Percentiles rank a stretch among this genome's conserved stretches.
Conservation (phyloP, 176 grass and related monocot genomes). For the Raddia distichophylla region DNA sequence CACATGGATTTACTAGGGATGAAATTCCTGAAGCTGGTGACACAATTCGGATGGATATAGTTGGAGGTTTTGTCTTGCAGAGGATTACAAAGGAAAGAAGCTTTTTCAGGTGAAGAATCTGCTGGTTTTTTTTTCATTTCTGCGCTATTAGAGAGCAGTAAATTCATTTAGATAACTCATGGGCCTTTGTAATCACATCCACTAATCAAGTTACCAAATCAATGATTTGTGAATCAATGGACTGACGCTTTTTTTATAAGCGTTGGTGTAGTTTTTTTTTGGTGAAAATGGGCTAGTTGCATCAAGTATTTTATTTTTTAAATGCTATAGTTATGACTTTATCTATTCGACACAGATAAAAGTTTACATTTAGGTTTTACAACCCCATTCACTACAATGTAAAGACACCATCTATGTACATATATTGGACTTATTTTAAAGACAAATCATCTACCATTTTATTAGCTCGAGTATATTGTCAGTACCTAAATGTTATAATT, state of each 20-base stretch:
- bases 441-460: background rate
- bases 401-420: background rate
- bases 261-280: background rate
- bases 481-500: background rate
- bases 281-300: background rate
- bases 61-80: conserved; percentile 93
- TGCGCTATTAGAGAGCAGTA: background rate
- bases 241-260: background rate
- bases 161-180: background rate
- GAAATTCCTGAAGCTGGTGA: conserved; percentile 85
- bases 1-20: conserved; percentile 70
- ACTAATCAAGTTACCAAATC: background rate
- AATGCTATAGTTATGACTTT: background rate
- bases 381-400: background rate
- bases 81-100: conserved; percentile 68
- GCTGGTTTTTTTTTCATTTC: conserved; percentile 16
- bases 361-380: background rate
- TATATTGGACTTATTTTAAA: background rate
- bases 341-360: background rate
- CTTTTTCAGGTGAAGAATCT: conserved; percentile 72
- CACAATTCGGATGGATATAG: conserved; percentile 72
- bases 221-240: background rate
- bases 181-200: background rate
- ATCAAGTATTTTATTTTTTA: background rate
- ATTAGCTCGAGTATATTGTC: background rate